Conservation (phyloP, 805 yeast species). For the Yueomyces sinensis region DNA sequence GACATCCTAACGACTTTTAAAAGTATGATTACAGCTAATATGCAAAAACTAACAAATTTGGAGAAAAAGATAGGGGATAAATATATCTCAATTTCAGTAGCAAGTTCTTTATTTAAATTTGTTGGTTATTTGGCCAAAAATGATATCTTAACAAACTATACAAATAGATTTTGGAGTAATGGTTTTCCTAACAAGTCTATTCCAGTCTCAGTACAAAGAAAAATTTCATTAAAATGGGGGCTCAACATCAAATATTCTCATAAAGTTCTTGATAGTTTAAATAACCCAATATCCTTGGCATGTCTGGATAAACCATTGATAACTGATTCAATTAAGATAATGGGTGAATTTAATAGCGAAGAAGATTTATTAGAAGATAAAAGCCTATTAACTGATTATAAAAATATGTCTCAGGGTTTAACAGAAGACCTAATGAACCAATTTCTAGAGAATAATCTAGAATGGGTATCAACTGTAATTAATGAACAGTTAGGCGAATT, state of each 20-base stretch:
- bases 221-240: slow-evolving; percentile 13
- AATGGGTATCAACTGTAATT: slow-evolving; percentile 7
- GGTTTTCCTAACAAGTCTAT: not conserved
- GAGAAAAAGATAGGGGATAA: not conserved
- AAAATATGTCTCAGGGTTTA: not conserved
- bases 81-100: not conserved
- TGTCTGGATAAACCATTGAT: slow-evolving; percentile 2
- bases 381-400: too few relatives aligned
- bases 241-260: slow-evolving; percentile 4
- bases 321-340: not conserved
- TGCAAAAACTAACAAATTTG: not conserved
- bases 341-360: not conserved
- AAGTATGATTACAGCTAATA: not conserved
- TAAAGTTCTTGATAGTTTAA: slow-evolving; percentile 5
- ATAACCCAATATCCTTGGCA: slow-evolving; percentile 4
- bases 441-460: slow-evolving; percentile 7
- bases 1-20: not conserved
- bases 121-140: slow-evolving; percentile 6
- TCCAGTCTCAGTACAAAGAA: not conserved
- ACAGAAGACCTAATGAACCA: slow-evolving; percentile 6
- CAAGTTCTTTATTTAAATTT: slow-evolving; percentile 5
- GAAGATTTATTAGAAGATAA: not conserved
- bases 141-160: slow-evolving; percentile 1
- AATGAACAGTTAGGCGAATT: slow-evolving; percentile 9
- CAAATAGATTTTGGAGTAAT: slow-evolving; percentile 7